Percentiles rank a stretch among this genome's conserved stretches.
These are phyloP conservation scores for Bacidia gigantensis DNA, from an alignment of 495 filamentous ascomycete species.

Conservation along the genomic window DNA sequence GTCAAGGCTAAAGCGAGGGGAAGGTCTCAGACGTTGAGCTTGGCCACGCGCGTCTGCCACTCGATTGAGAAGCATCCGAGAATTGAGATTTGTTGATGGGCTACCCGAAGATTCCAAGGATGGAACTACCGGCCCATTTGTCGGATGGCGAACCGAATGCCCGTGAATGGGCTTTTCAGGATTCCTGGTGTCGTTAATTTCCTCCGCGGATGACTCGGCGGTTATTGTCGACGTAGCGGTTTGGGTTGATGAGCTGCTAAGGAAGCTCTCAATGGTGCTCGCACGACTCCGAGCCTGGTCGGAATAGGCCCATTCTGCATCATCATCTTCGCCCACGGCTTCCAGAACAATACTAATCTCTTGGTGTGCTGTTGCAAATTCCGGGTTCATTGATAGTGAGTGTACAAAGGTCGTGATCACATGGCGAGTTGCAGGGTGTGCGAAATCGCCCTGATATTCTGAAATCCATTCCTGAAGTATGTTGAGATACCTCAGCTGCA, in stretches of 20 bases:
- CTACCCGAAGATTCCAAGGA: constrained; percentile 29
- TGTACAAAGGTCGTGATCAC: constrained; percentile 57
- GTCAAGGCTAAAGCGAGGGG: constrained; percentile 42
- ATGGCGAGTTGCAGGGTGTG: constrained; percentile 58
- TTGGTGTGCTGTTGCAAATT: constrained; percentile 68
- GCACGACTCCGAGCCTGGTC: constrained; percentile 14
- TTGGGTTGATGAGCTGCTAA: constrained; percentile 11
- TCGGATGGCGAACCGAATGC: constrained; percentile 30
- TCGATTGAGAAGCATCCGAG: constrained; percentile 40
- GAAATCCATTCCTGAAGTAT: constrained; percentile 80
- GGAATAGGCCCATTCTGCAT: constrained; percentile 48
- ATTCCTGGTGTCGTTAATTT: constrained; percentile 18
- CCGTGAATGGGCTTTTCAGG: constrained; percentile 24
- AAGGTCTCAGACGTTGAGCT: constrained; percentile 51
- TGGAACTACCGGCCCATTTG: constrained; percentile 31
- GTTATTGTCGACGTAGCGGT: constrained; percentile 11
- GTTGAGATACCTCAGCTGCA: constrained; percentile 71
- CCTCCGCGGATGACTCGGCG: constrained; percentile 12
- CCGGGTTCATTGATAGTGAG: constrained; percentile 50
- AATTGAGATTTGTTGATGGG: constrained; percentile 32
- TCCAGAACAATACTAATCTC: constrained; percentile 62
- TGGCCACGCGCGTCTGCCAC: constrained; percentile 64
- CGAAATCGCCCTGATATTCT: constrained; percentile 88
- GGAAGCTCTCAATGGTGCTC: constrained; percentile 15
- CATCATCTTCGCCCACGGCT: constrained; percentile 58